These are phyloP conservation scores for Globisporangium solare DNA, from an alignment of 352 stramenopile species.

Conservation along the genomic window DNA sequence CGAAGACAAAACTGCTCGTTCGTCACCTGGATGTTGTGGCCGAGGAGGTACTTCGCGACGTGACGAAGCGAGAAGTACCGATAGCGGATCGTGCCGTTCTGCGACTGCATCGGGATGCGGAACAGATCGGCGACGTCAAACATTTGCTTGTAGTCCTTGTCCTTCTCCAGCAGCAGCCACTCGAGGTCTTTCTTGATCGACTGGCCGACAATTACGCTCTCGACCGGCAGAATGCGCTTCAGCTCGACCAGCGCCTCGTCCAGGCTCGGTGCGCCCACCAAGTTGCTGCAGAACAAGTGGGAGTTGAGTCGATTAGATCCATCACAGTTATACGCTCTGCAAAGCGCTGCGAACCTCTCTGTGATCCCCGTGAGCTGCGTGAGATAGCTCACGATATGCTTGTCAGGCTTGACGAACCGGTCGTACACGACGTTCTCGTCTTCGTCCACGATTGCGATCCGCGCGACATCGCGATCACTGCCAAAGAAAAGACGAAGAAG, in stretches of 20 bases:
- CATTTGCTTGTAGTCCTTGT: conserved; percentile 80
- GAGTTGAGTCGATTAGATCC: neutral
- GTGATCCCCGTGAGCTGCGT: conserved; percentile 88
- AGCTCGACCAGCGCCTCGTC: conserved; percentile 72
- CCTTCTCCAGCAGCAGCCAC: conserved; percentile 84
- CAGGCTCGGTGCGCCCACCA: conserved; percentile 62
- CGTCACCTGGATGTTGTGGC: conserved; percentile 66
- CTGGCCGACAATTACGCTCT: conserved; percentile 90
- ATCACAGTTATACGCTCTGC: neutral
- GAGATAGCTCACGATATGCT: conserved; percentile 88
- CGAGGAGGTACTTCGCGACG: conserved; percentile 78
- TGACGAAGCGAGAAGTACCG: conserved; percentile 83
- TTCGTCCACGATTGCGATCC: conserved; percentile 88
- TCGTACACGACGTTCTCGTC: conserved; percentile 86
- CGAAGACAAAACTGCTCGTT: neutral
- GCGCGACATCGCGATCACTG: conserved; percentile 86
- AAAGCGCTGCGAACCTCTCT: conserved; percentile 37
- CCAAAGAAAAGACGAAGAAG: neutral
- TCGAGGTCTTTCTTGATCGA: conserved; percentile 92
- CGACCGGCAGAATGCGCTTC: conserved; percentile 63
- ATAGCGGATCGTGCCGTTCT: conserved; percentile 73
- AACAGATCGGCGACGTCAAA: conserved; percentile 86
- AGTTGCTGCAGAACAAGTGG: conserved; percentile 26
- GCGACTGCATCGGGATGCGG: conserved; percentile 67
- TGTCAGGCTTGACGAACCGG: conserved; percentile 82